A percentile compares a stretch with the other conserved stretches of the same genome.
phyloP scores from a whole-genome alignment of 495 filamentous ascomycete species.

The Haplographium delicatum region DNA sequence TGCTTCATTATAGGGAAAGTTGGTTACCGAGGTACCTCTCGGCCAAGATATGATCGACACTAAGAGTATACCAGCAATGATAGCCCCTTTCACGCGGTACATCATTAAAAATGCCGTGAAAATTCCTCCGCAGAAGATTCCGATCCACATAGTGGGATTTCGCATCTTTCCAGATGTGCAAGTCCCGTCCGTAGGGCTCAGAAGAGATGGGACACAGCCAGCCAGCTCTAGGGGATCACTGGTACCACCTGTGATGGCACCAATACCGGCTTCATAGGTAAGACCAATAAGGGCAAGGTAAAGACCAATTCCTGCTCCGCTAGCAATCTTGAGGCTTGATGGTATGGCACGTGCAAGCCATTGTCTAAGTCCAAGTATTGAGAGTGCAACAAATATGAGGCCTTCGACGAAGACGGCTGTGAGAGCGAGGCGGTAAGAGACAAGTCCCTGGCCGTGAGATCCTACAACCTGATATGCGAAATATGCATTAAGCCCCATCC shows the following conservation, averaged over 20 bases:
- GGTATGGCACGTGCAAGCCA: constrained; percentile 78
- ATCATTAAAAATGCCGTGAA: constrained; percentile 72
- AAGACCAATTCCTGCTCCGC: constrained; percentile 73
- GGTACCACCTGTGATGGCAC: constrained; percentile 55
- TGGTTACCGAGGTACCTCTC: constrained; percentile 63
- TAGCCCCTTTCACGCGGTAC: constrained; percentile 77
- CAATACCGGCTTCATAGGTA: constrained; percentile 74
- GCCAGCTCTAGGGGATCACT: constrained; percentile 62
- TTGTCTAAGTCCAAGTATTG: constrained; percentile 70
- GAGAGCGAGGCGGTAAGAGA: constrained; percentile 64
- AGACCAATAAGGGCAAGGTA: constrained; percentile 78
- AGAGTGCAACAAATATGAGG: constrained; percentile 63
- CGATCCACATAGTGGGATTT: constrained; percentile 74
- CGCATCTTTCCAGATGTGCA: constrained; percentile 60
- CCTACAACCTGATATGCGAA: constrained; percentile 82
- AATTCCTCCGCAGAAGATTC: constrained; percentile 76
- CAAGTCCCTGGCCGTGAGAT: constrained; percentile 57
- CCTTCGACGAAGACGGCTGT: constrained; percentile 84
- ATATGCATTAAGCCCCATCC: constrained; percentile 82
- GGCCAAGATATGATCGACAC: constrained; percentile 86
- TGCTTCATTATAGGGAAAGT: constrained; percentile 64
- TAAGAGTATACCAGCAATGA: constrained; percentile 72
- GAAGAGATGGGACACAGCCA: constrained; percentile 44
- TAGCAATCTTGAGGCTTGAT: constrained; percentile 75
- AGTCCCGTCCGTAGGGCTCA: background rate